Evolutionary conservation across 1,284 basidiomycete genomes (phyloP).

Genomic region (Ustilago cynodontis): DNA sequence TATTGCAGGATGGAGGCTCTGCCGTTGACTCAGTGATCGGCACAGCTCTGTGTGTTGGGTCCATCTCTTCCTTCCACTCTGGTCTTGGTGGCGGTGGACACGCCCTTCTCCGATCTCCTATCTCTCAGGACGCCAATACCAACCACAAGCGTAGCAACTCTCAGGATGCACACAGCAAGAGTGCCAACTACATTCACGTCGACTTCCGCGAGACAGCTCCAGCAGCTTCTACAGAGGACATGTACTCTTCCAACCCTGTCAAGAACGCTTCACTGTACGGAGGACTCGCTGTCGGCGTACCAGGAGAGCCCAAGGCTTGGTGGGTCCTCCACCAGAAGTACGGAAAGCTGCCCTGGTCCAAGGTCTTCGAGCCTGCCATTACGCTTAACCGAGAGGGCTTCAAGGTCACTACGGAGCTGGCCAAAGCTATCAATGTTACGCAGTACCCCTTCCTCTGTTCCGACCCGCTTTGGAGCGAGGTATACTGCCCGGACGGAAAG

Average conservation of each 20-base stretch:
- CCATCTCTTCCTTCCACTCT: conserved; percentile 70
- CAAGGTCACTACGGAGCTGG: conserved; percentile 60
- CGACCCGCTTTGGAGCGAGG: conserved; percentile 61
- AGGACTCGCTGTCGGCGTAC: conserved; percentile 68
- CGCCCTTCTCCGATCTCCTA: conserved; percentile 55
- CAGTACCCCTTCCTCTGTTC: conserved; percentile 57
- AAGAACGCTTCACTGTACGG: conserved; percentile 44
- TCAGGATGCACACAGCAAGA: conserved; percentile 28
- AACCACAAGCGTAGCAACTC: conserved; percentile 25
- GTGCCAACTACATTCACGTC: conserved; percentile 68
- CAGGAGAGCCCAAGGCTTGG: conserved; percentile 69
- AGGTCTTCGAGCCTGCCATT: conserved; percentile 66
- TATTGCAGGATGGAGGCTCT: conserved; percentile 70
- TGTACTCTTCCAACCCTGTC: conserved; percentile 60
- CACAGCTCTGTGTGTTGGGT: conserved; percentile 71
- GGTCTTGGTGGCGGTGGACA: conserved; percentile 71
- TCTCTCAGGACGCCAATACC: conserved; percentile 20
- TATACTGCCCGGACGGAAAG: conserved; percentile 63
- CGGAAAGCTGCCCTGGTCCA: conserved; percentile 67
- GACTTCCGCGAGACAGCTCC: conserved; percentile 72
- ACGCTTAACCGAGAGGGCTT: conserved; percentile 65
- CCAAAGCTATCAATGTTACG: conserved; percentile 49
- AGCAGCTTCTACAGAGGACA: conserved; percentile 69
- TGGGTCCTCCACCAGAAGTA: conserved; percentile 65
- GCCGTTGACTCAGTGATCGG: conserved; percentile 70